Conservation (phyloP, 2,329 filamentous ascomycete genomes). For the Neofusicoccum ribis region DNA sequence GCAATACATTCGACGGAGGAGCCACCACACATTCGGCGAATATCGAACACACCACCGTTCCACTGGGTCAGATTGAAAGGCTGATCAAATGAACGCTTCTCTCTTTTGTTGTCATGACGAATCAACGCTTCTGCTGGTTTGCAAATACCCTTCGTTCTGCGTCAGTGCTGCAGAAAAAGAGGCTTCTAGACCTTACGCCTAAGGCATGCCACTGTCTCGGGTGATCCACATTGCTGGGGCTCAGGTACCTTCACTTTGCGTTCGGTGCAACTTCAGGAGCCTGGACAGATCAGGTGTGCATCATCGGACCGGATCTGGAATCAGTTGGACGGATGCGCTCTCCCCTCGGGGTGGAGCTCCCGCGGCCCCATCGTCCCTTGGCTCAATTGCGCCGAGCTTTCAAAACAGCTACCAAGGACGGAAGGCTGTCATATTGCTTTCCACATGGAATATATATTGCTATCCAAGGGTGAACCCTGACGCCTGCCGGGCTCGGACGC, state of each 20-base stretch:
- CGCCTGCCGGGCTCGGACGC: not conserved
- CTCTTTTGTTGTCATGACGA: not conserved
- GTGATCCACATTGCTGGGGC: not conserved
- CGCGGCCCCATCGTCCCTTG: not conserved
- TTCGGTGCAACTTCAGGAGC: not conserved
- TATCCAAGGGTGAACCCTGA: not conserved
- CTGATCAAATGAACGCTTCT: not conserved
- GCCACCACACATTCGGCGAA: not conserved
- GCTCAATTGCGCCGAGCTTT: not conserved
- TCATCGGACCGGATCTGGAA: not conserved
- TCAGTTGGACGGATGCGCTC: not conserved
- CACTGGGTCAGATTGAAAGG: conserved; percentile 5
- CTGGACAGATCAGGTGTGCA: not conserved
- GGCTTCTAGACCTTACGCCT: not conserved
- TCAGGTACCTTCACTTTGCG: not conserved
- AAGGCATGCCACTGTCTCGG: not conserved
- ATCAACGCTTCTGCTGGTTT: not conserved
- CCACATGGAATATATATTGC: not conserved
- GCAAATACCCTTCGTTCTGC: not conserved
- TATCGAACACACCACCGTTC: conserved; percentile 10
- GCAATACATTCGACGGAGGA: not conserved
- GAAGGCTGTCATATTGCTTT: not conserved
- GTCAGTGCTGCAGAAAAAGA: not conserved
- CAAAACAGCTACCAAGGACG: not conserved
- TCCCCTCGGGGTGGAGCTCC: not conserved